phyloP scores from a whole-genome alignment of 192 early-diverging fungal species.

The Radiomyces spectabilis region DNA sequence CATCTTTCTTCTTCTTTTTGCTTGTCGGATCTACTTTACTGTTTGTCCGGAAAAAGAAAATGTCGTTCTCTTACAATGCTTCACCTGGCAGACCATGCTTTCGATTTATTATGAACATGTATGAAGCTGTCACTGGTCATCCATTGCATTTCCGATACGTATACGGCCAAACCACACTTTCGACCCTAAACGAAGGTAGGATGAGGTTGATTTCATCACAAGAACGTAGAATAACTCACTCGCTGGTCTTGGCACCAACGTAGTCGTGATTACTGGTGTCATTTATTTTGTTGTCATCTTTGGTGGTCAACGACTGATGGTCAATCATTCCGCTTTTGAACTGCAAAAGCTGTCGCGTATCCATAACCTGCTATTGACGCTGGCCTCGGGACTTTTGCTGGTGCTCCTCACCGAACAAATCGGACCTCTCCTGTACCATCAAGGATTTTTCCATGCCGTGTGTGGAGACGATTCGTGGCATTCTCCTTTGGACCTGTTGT shows the following conservation, averaged over 20 bases:
- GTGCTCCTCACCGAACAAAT: constrained; percentile 68
- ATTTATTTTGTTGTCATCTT: constrained; percentile 71
- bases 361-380: constrained; percentile 72
- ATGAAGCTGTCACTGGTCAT: too few relatives aligned
- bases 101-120: too few relatives aligned
- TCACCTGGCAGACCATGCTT: too few relatives aligned
- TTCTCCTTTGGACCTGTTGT: constrained; percentile 65
- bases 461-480: constrained; percentile 63
- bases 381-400: constrained; percentile 58
- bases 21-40: background rate
- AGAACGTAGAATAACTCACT: too few relatives aligned
- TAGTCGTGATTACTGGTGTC: too few relatives aligned
- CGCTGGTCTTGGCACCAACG: too few relatives aligned
- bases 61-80: too few relatives aligned
- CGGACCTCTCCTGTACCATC: constrained; percentile 51
- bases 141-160: too few relatives aligned
- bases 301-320: constrained; percentile 66
- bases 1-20: background rate
- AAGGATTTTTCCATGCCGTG: constrained; percentile 66
- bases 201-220: too few relatives aligned
- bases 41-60: background rate
- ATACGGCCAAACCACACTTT: too few relatives aligned
- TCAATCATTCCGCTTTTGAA: constrained; percentile 56
- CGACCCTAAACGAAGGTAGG: too few relatives aligned
- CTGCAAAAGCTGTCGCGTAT: constrained; percentile 63